Conservation (phyloP, 2,329 filamentous ascomycete species). For the Penicillium corylophilum region DNA sequence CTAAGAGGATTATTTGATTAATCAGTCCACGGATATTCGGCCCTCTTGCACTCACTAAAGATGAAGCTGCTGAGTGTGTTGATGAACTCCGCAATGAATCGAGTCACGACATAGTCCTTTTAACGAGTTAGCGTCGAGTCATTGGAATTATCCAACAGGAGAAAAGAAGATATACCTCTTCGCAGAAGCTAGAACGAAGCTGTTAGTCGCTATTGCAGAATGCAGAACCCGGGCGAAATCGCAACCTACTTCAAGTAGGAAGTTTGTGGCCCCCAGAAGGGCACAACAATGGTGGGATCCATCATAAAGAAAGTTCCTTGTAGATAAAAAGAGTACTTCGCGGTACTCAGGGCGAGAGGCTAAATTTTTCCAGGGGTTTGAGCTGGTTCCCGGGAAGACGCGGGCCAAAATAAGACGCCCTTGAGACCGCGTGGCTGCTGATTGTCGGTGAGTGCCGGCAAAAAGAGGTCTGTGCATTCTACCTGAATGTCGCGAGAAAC, state of each 20-base stretch:
- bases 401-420: neutral
- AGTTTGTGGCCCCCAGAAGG: slow-evolving; percentile 31
- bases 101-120: slow-evolving; percentile 43
- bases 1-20: slow-evolving; percentile 18
- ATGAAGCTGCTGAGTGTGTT: slow-evolving; percentile 46
- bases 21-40: neutral
- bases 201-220: neutral
- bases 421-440: neutral
- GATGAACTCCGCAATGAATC: slow-evolving; percentile 48
- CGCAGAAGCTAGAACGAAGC: slow-evolving; percentile 25
- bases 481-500: too few relatives aligned
- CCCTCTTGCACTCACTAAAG: slow-evolving; percentile 26
- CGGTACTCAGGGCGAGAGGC: neutral
- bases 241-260: slow-evolving; percentile 31
- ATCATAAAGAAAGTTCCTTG: neutral
- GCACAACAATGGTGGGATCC: slow-evolving; percentile 2
- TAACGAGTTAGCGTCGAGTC: neutral
- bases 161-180: slow-evolving; percentile 23
- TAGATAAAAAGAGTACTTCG: neutral
- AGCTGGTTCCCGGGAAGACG: neutral
- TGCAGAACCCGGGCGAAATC: neutral
- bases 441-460: neutral
- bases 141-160: neutral
- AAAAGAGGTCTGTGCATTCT: neutral
- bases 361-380: neutral